Conservation (phyloP, 371 early-diverging fungal genomes). For the Apophysomyces elegans region DNA sequence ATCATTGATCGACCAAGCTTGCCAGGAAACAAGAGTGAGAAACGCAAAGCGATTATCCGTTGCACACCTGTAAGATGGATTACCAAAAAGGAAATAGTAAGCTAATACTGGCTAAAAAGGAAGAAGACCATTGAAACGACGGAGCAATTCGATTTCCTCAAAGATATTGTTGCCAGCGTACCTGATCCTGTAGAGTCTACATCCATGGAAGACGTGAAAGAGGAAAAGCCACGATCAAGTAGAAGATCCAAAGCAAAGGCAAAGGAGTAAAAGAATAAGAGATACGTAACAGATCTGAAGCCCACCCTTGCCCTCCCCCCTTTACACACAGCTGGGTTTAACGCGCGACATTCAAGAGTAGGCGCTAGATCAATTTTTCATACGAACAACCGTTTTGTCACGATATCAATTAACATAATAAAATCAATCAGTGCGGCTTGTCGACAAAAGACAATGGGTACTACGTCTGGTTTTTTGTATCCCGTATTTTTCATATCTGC, state of each 20-base stretch:
- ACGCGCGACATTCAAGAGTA: not conserved
- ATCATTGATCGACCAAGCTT: constrained; percentile 84
- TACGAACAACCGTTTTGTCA: too few species aligned
- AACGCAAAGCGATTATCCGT: constrained; percentile 84
- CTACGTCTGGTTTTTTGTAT: not conserved
- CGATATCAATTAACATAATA: too few species aligned
- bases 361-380: not conserved
- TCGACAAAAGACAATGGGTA: too few species aligned
- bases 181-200: constrained; percentile 71
- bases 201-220: constrained; percentile 16
- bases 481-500: not conserved
- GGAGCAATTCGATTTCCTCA: constrained; percentile 1
- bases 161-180: constrained; percentile 56
- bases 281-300: constrained; percentile 5
- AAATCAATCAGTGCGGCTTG: too few species aligned
- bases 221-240: constrained; percentile 28
- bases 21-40: constrained; percentile 79
- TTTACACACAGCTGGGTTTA: not conserved
- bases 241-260: constrained; percentile 25
- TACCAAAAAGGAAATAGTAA: not conserved
- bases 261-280: not conserved
- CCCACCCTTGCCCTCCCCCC: not conserved
- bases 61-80: constrained; percentile 76
- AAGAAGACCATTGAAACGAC: constrained; percentile 80
- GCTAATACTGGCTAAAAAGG: constrained; percentile 38